Base-by-base conservation (phyloP, 2,329 filamentous ascomycete genomes). In the Apiospora kogelbergensis region DNA sequence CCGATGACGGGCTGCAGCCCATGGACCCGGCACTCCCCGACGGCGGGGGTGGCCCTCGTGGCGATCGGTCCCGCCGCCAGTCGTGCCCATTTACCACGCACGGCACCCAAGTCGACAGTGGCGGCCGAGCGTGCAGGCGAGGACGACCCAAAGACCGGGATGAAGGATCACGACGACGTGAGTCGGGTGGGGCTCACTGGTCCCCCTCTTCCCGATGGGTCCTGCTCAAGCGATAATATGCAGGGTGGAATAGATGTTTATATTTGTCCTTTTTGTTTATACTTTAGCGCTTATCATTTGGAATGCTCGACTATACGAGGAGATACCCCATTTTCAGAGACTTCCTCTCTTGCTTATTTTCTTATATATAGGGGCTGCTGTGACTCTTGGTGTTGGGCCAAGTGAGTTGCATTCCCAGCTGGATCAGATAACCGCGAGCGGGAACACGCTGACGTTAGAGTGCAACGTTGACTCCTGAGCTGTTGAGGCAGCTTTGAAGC, bases 21-120 rank as follows among this genome's bases (percentile, higher is more conserved):
- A n/a, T 48, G 44, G 24, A 41, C 13, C 26, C 20, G 40, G 44
- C 68, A 20, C 57, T 64, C 1, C 22, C 42, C 40, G 22, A 33
- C 63, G 67, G 37, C 70, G 24, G 26, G 67, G 63, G 41, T 76
- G 69, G 69, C 74, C 73, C 7, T 41, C 53, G 2, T 78, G 75
- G 41, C 67, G 53, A 9, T 76, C 75, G 6, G 74, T 76, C 67
- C 70, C 75, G 1, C 75, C 75, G 11, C 76, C 76, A 2, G 33
- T 48, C 9, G 68, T 65, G 20, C 74, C 74, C 3, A 71, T 65
- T 1, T 78, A 75, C 46, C 30, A 57, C 17, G 73, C 72, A 3
- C 53, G 44, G 22, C 6, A 66, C 3, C 68, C 67, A 22, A 30
- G 4, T 13, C 68, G 22, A 9, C 20, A 24, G 30, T 74, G 70